Evolutionary conservation across 345 rosid genomes (phyloP), one percentile per base, ranked within the genome.

Genomic region (Dimocarpus longan): DNA sequence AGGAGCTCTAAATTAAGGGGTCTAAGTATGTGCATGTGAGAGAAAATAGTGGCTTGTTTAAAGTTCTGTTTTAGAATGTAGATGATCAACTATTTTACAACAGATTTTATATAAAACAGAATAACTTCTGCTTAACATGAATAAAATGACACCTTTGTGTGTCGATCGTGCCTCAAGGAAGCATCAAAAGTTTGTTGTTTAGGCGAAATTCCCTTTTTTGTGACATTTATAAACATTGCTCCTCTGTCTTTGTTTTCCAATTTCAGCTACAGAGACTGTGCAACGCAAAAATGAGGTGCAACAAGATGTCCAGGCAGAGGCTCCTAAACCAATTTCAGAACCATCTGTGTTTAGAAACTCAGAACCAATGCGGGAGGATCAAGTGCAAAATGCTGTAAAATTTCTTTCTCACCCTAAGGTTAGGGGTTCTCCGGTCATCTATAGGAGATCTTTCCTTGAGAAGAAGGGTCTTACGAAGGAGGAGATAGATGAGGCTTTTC

Each of bases 401-500:
- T 96, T 96, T 81, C 98, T 96, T 84, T 92, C 97, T 0, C 99
- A 96, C 63, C 99, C 99, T 4, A 91, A 90, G 76, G 99, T 96
- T 73, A 88, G 78, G 83, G 98, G 98, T 28, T 94, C 99, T 39
- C 98, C 98, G 3, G 95, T 94, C 18, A 86, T 94, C 18, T 90
- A 96, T 79, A 84, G 99, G 77, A 86, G 99, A 66, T 94, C 98
- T 1, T 96, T 96, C 84, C 98, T 96, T 10, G 99, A 96, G 85
- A 93, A 84, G 90, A 96, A 96, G 83, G 99, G 98, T 44, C 94
- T 96, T 39, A 93, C 98, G 4, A 96, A 90, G 83, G 97, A 96
- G 87, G 99, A 96, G 86, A 93, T 96, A 8, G 98, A 96, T 59
- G 99, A 94, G 89, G 99, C 99, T 5, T 96, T 96, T 80, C 91